phyloP scores from a whole-genome alignment of 139 green algal species.

The Coccomyxa sp. region DNA sequence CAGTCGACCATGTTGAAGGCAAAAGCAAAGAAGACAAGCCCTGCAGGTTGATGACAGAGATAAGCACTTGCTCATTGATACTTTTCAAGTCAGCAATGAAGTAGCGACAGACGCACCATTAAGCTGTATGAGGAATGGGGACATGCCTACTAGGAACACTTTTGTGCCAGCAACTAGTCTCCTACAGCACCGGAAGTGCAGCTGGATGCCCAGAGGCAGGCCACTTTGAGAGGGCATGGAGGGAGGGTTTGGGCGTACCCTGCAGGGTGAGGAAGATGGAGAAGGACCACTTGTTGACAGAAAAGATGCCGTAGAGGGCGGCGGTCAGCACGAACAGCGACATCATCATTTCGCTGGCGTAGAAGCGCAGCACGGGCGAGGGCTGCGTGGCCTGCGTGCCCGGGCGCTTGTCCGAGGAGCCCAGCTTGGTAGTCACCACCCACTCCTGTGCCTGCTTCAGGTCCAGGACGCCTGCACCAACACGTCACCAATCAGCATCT shows the following conservation, averaged over 20 bases:
- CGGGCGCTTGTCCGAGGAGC: conserved; percentile 45
- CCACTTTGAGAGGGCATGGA: no score
- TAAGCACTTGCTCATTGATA: no score
- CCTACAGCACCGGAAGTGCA: no score
- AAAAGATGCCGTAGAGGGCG: conserved; percentile 60
- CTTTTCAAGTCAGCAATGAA: no score
- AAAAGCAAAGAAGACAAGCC: conserved; percentile 73
- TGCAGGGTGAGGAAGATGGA: conserved; percentile 73
- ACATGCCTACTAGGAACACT: no score
- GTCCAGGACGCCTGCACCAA: conserved; percentile 49
- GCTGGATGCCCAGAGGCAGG: no score
- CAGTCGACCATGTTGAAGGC: conserved; percentile 69
- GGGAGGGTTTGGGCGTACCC: no score
- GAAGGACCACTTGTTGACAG: conserved; percentile 49
- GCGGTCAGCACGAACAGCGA: conserved; percentile 53
- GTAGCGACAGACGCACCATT: no score
- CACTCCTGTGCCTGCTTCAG: conserved; percentile 76
- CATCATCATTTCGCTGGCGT: conserved; percentile 60
- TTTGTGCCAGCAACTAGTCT: no score
- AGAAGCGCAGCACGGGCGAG: conserved; percentile 48
- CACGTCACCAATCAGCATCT: neutral
- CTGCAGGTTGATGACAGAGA: conserved; percentile 18
- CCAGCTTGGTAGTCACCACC: conserved; percentile 85
- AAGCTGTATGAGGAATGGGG: no score
- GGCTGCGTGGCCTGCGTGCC: conserved; percentile 20